Evolutionary conservation across 805 yeast species (phyloP).

Genomic region (Yamadazyma paraphyllophila): DNA sequence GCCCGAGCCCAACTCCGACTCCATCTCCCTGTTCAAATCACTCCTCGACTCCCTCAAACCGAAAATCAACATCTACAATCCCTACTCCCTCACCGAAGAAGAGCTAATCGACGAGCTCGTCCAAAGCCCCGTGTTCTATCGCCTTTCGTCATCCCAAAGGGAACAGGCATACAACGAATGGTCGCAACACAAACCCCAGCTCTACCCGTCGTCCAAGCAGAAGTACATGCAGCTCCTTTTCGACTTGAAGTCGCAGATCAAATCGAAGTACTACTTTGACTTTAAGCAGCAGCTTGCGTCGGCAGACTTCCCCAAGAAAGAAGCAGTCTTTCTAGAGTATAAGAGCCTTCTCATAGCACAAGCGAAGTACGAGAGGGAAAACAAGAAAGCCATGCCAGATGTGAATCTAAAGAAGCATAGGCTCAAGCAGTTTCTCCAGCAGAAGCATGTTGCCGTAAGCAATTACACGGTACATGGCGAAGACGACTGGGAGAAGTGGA

Average conservation of each 20-base stretch:
- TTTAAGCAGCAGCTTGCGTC: constrained; percentile 19
- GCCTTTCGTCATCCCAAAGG: constrained; percentile 19
- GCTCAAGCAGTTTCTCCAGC: constrained; percentile 21
- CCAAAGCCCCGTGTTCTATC: constrained; percentile 27
- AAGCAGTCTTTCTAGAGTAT: constrained; percentile 23
- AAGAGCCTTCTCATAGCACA: constrained; percentile 29
- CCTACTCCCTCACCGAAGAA: constrained; percentile 40
- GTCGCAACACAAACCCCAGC: constrained; percentile 13
- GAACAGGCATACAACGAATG: constrained; percentile 27
- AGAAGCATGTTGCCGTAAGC: neutral
- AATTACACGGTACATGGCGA: constrained; percentile 7
- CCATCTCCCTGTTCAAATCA: constrained; percentile 17
- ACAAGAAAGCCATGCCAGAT: constrained; percentile 14
- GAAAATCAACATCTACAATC: constrained; percentile 31
- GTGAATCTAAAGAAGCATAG: constrained; percentile 31
- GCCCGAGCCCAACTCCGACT: constrained; percentile 2
- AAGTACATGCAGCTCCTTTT: constrained; percentile 26
- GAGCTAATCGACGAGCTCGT: constrained; percentile 28
- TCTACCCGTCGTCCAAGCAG: constrained; percentile 18
- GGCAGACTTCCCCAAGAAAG: constrained; percentile 15
- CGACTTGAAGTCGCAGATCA: constrained; percentile 26
- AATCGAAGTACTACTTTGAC: constrained; percentile 25
- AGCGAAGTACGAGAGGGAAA: constrained; percentile 26
- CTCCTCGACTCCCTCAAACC: constrained; percentile 25
- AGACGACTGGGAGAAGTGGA: constrained; percentile 28